Base-by-base conservation (phyloP, 2,329 filamentous ascomycete species). In the Amphichorda felina region DNA sequence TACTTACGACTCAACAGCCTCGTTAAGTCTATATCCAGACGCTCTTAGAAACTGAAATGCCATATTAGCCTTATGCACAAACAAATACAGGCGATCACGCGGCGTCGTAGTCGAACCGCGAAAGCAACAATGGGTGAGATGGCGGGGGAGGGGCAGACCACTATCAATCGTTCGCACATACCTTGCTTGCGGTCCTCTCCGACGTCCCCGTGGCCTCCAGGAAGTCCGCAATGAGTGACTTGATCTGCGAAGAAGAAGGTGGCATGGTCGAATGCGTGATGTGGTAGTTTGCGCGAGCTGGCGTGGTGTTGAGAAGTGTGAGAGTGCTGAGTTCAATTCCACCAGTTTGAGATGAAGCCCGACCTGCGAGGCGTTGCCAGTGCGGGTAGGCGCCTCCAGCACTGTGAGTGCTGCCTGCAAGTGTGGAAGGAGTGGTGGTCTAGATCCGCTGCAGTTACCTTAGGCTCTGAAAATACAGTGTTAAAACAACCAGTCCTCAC, bases 1-100 rank as follows among this genome's bases (percentile, higher is more conserved):
- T n/a, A 73, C 72, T 72, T 61, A 75, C 72, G 63, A 54, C 57
- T 75, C 68, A 33, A 72, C 55, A 27, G 71, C 71, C 39, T 68
- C 59, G 38, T 73, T 64, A 6, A 74, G 49, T 47, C 64, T 68
- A 49, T 66, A 75, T 31, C 59, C 57, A 5, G 61, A 49, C 32
- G 55, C 59, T 44, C 64, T 72, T 16, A 70, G 56, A 42, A 56
- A 70, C 68, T 72, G 40, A n/a, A n/a, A n/a, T n/a, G n/a, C n/a
- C n/a, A n/a, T n/a, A n/a, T n/a, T n/a, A 18, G n/a, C 8, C 15
- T 11, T 31, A 31, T 8, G 17, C 5, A 8, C n/a, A n/a, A n/a
- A n/a, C n/a, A n/a, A n/a, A n/a, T n/a, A n/a, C n/a, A n/a, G n/a
- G n/a, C n/a, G n/a, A n/a, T n/a, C n/a, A n/a, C n/a, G n/a, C n/a